Base-by-base conservation (phyloP, 2,329 filamentous ascomycete species). In the Byssothecium circinans region DNA sequence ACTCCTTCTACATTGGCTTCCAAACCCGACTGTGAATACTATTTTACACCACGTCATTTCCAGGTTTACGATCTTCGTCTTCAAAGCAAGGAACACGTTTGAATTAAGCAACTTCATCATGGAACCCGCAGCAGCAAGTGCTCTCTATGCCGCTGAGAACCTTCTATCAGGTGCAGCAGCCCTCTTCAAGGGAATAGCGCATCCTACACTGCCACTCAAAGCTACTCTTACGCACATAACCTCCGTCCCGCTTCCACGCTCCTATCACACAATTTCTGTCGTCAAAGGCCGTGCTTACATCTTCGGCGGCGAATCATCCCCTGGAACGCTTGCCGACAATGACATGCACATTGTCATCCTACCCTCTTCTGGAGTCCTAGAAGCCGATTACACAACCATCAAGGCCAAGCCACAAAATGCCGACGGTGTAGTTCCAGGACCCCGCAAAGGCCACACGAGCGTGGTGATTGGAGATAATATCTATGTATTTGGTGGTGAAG, bases 271-370 rank as follows among this genome's bases (percentile, higher is more conserved):
- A 2, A 57, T 82, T 39, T 80, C 78, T 3, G 66, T 81, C 37
- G 71, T 83, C 52, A 76, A 76, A 49, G 74, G 77, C 43, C 76
- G 78, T 52, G 79, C 79, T 23, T 81, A 81, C 59, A 76, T 83
- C 43, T 82, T 82, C 52, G 80, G 80, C 6, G 80, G 80, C 43
- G 71, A 75, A 56, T 65, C 56, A 1, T 58, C 64, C 35, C 59
- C 33, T 58, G 71, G 50, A 50, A 69, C 47, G 32, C 67, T 81
- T 20, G 78, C 77, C 25, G 71, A 74, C 45, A 78, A 78, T 58
- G 74, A 75, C 43, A 74, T 83, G 41, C 77, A 82, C 54, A 73
- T 78, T 18, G 63, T 83, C 42, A 76, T 80, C 11, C 60, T 83
- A 2, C 77, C 80, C 0, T 69, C 72, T 11, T 69, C 71, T 8